Base-by-base conservation (phyloP, 2,329 filamentous ascomycete genomes). In the Xylariaceae sp. region DNA sequence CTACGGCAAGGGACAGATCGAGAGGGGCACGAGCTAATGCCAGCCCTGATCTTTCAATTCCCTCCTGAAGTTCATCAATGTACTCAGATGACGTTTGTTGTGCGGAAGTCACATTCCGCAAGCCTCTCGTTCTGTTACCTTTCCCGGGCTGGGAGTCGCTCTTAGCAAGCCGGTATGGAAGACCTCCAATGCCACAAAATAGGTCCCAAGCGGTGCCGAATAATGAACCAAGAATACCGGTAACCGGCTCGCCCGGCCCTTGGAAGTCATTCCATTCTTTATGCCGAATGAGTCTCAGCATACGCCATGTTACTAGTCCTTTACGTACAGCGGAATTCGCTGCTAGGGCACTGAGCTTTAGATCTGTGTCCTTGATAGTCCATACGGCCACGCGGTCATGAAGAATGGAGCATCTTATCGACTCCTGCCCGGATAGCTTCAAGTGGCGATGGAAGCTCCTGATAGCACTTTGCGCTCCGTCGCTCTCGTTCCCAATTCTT, bases 211-310 rank as follows among this genome's bases (percentile, higher is more conserved):
- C 60, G 0, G 78, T 79, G 3, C 73, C 72, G n/a, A 78, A 71
- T 4, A 88, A 55, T 0, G 82, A 83, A 10, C 79, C 78, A 25
- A 79, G 78, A 4, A 78, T 68, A 3, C 84, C 85, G 0, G 83
- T 86, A 11, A 89, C 68, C 0, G 85, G 85, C 58, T 88, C 85
- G 0, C 85, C 85, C 0, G 85, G 84, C 0, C 86, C 86, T 53
- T 86, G 83, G 55, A 88, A 88, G 55, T 88, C 85, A 54, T 87
- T 86, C 83, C 85, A 89, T 55, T 87, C 83, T 40, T 76, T 79
- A 55, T 86, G 82, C 7, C 85, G 72, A 7, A 86, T 58, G 1
- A 88, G 70, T 11, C 78, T 74, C 37, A 89, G 64, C 47, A 80
- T 77, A 44, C 75, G 77, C 77, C 82, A 87, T 20, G 74, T 72